Conservation (phyloP, 2,329 filamentous ascomycete genomes). For the Rhynchosporium agropyri region DNA sequence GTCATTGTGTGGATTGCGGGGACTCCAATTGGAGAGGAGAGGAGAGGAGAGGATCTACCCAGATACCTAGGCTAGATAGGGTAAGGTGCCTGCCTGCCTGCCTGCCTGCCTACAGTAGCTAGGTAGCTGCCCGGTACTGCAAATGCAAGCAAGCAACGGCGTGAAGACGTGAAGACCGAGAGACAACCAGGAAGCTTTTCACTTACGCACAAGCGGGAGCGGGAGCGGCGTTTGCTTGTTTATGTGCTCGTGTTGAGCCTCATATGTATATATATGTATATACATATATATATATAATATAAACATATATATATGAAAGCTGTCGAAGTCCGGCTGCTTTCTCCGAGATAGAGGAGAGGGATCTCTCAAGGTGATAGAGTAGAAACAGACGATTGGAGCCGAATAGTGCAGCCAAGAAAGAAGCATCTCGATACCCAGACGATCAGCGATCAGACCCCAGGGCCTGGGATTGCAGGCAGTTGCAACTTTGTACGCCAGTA, state of each 20-base stretch:
- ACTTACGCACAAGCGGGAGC: constrained; percentile 10
- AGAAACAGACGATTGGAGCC: too few relatives aligned
- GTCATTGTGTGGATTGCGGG: constrained; percentile 28
- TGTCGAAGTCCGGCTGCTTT: not conserved
- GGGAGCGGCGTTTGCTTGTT: constrained; percentile 23
- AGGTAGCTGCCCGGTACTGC: too few relatives aligned
- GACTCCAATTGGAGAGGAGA: constrained; percentile 30
- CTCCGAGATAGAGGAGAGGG: not conserved
- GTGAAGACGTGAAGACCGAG: constrained; percentile 20
- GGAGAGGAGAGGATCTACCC: constrained; percentile 15
- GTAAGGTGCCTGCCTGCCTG: too few relatives aligned
- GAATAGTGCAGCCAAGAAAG: too few relatives aligned
- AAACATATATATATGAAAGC: too few relatives aligned
- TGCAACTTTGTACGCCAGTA: constrained; percentile 14
- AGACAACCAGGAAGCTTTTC: constrained; percentile 14
- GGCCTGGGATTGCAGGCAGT: not conserved
- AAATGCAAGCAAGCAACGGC: constrained; percentile 4
- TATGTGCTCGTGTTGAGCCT: constrained; percentile 20
- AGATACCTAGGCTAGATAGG: too few relatives aligned
- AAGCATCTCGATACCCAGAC: too few relatives aligned
- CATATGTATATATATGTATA: not conserved
- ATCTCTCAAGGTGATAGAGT: too few relatives aligned
- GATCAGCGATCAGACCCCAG: not conserved
- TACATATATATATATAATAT: too few relatives aligned
- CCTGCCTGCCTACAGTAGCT: too few relatives aligned